Base-by-base conservation (phyloP, 1,284 basidiomycete species). In the Ganoderma resinaceum region DNA sequence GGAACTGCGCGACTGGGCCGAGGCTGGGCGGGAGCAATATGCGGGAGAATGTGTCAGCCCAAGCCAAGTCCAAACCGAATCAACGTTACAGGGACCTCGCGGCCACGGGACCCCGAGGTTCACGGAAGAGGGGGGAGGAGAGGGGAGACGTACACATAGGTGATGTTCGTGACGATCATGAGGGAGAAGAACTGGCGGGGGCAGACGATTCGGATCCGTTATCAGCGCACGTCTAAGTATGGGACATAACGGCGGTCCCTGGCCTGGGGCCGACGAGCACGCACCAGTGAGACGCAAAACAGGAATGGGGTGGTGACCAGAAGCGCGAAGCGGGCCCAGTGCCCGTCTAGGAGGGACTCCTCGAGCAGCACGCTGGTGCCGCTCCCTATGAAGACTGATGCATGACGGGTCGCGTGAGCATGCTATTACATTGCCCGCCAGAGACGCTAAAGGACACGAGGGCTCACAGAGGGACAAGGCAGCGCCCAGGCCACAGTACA, bases 401-500 rank as follows among this genome's bases (percentile, higher is more conserved):
- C n/a, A n/a, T n/a, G n/a, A n/a, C n/a, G n/a, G n/a, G 18, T 1
- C 29, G 61, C 26, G 18, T 61, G 38, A 53, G 11, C n/a, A 66
- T 12, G 33, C 12, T 7, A 52, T 26, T 26, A 3, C 23, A 2
- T 26, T 52, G 49, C 26, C 12, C 14, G 58, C 65, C 37, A 55
- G 33, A 65, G n/a, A 80, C 9, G 31, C 2, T 23, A 26, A 23
- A 1, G 57, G 55, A 23, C 23, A 59, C 11, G 49, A 29, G 23
- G 33, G 37, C 85, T 78, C 77, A 91, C 93, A 93, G 65, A 87
- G 76, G 23, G 85, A 87, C 72, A 90, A 78, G 18, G 83, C 93
- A 71, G 85, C 87, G 46, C 91, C 91, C 11, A 95, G 76, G 23
- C 95, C 95, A 61, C 87, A 88, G 74, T 95, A 93, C 63, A 95